Base-by-base conservation (phyloP, 2,329 filamentous ascomycete genomes). In the Arachnomyces sp. region DNA sequence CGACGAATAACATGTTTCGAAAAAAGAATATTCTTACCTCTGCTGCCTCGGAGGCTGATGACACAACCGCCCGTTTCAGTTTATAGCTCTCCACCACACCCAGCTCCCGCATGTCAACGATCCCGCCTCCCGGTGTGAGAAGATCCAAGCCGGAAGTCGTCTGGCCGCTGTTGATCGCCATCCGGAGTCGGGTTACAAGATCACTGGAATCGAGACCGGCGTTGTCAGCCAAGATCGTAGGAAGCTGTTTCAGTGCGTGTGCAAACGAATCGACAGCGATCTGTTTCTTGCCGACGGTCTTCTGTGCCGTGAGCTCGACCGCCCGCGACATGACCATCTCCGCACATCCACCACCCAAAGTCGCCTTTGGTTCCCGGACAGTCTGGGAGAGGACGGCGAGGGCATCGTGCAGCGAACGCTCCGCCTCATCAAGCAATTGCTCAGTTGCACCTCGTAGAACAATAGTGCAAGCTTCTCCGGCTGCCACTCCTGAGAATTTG, bases 251-350 rank as follows among this genome's bases (percentile, higher is more conserved):
- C 44, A 98, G 75, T 21, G 92, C 92, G 43, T 82, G 75, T 16
- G 90, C 86, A 60, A 96, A 98, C 3, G 86, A 79, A 48, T 89
- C 82, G 14, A 96, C 90, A 2, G 92, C 92, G 56, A 95, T 75
- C 53, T 94, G 89, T 67, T 92, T 90, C 80, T 98, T 98, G 62
- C 92, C 92, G 52, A 92, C 88, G 6, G 95, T 85, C 55, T 94
- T 90, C 46, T 93, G 89, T 15, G 89, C 89, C 4, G 87, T 87
- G 45, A 84, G 85, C 60, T 95, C 90, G 15, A 98, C 92, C 6
- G 92, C 92, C 74, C 95, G 95, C 49, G 90, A 86, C 92, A 98
- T 98, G 52, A 94, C 72, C 90, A 96, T 96, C 77, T 98, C 92
- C 3, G 90, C 89, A 59, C 88, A 96, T 18, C 92, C 92, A 59